These are phyloP conservation scores for Capsella bursapastoris DNA, from an alignment of 345 rosid genomes.

Conservation along the genomic window DNA sequence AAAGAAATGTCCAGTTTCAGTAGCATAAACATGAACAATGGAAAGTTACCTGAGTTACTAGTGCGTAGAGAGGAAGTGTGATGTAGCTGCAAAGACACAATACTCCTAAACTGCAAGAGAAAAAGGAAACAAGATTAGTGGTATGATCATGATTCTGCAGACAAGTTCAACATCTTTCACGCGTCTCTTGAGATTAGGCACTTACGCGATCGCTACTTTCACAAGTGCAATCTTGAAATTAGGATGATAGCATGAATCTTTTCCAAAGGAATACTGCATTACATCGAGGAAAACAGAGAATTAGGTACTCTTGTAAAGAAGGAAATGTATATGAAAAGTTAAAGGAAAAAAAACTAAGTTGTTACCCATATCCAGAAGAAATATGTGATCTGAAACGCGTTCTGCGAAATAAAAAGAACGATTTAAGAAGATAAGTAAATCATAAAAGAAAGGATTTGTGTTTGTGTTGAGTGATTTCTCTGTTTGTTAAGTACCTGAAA, in stretches of 20 bases:
- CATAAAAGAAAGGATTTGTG: slow-evolving; percentile 1
- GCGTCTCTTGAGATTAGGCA: slow-evolving; percentile 11
- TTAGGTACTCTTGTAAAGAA: not conserved
- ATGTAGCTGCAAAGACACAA: slow-evolving; percentile 84
- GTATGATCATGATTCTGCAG: not conserved
- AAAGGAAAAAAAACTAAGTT: not conserved
- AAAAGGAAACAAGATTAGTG: not conserved
- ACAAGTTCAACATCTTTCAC: not conserved
- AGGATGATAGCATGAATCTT: slow-evolving; percentile 75
- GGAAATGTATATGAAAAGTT: not conserved
- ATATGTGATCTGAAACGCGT: slow-evolving; percentile 96
- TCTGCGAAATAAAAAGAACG: slow-evolving; percentile 55
- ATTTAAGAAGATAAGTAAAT: not conserved
- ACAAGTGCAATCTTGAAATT: slow-evolving; percentile 57
- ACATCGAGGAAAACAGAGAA: not conserved
- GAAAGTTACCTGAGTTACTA: slow-evolving; percentile 80
- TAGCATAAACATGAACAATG: not conserved
- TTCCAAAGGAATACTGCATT: slow-evolving; percentile 75
- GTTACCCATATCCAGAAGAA: slow-evolving; percentile 95
- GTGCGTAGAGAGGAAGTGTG: slow-evolving; percentile 91
- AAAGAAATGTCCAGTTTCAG: not conserved
- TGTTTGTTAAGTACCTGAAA: slow-evolving; percentile 66
- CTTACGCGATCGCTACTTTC: slow-evolving; percentile 79
- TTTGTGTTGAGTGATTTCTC: not conserved
- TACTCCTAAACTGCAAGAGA: slow-evolving; percentile 60